Evolutionary conservation across 2,329 filamentous ascomycete genomes (phyloP).

Genomic region (Albophoma yamanashiensis): DNA sequence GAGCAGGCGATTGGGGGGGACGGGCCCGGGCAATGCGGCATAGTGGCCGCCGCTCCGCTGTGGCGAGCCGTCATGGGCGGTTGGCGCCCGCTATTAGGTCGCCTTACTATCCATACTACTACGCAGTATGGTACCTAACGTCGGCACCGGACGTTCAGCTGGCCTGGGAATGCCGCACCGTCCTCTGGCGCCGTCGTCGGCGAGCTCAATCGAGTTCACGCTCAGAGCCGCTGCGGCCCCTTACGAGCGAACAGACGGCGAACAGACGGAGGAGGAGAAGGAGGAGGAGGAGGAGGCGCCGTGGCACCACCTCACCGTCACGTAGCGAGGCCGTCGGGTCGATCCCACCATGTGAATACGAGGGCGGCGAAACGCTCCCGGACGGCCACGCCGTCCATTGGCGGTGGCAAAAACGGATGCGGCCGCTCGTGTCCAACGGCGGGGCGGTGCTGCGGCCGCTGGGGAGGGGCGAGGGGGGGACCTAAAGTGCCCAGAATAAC

Average conservation of each 20-base stretch:
- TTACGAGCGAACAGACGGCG: background rate
- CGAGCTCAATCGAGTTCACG: too few relatives aligned
- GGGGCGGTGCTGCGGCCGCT: background rate
- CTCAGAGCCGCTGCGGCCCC: background rate
- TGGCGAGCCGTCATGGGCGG: background rate
- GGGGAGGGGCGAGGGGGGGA: background rate
- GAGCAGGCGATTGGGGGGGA: background rate
- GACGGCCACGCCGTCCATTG: background rate
- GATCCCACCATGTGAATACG: background rate
- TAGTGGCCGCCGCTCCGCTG: background rate
- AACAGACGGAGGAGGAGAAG: background rate
- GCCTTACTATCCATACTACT: too few relatives aligned
- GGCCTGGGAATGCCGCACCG: too few relatives aligned
- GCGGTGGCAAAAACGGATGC: background rate
- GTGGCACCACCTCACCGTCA: background rate
- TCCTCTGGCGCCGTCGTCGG: too few relatives aligned
- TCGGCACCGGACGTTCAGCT: too few relatives aligned
- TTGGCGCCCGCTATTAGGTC: too few relatives aligned
- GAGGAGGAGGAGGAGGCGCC: background rate
- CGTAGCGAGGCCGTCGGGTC: background rate
- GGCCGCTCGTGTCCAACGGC: conserved; percentile 1
- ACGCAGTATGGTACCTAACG: too few relatives aligned
- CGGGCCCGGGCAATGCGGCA: background rate
- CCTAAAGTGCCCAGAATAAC: background rate
- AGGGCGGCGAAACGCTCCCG: background rate